Conservation (phyloP, 1,284 basidiomycete genomes). For the Porogramme epimiltina region DNA sequence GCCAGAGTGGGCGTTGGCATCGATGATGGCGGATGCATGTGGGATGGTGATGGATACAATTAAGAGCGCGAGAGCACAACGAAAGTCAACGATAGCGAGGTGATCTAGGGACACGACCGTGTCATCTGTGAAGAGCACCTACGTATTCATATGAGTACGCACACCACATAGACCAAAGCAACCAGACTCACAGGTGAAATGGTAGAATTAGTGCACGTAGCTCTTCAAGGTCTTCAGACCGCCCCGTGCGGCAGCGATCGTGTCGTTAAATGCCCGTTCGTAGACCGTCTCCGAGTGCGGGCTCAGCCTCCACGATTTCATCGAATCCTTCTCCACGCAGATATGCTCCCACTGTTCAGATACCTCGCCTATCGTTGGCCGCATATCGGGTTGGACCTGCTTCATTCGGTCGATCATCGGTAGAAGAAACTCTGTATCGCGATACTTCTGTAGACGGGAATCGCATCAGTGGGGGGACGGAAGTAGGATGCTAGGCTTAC, state of each 20-base stretch:
- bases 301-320: conserved; percentile 4
- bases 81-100: not conserved
- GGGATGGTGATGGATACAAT: not conserved
- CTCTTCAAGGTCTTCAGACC: conserved; percentile 7
- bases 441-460: conserved; percentile 11
- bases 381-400: not conserved
- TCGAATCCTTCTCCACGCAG: not conserved
- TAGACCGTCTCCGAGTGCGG: conserved; percentile 3
- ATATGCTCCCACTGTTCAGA: not conserved
- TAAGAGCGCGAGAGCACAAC: not conserved
- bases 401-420: conserved; percentile 14
- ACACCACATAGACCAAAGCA: too few relatives aligned
- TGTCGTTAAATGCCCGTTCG: conserved; percentile 15
- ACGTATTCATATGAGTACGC: too few relatives aligned
- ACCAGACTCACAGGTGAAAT: not conserved
- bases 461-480: not conserved
- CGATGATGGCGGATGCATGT: not conserved
- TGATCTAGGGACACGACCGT: too few relatives aligned
- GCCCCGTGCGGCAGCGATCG: conserved; percentile 13
- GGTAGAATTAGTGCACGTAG: not conserved
- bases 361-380: not conserved
- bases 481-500: not conserved
- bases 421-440: conserved; percentile 5
- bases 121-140: too few relatives aligned
- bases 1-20: too few relatives aligned